These are phyloP conservation scores for Castanea mollissima DNA, from an alignment of 306 rosid genomes.

Conservation along the genomic window DNA sequence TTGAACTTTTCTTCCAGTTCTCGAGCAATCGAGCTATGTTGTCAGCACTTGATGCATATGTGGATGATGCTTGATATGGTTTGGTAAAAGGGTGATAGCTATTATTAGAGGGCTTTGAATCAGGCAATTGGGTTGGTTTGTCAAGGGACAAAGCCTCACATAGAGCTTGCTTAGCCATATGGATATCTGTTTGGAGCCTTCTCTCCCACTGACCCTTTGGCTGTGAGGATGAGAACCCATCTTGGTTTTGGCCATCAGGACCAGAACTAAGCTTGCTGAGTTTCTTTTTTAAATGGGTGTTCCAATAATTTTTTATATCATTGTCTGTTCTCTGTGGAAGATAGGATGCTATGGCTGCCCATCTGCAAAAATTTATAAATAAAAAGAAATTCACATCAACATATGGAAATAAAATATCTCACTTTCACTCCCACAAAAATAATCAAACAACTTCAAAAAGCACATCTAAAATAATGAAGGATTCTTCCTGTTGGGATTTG, in stretches of 20 bases:
- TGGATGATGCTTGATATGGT: conserved; percentile 16
- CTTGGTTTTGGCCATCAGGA: conserved; percentile 19
- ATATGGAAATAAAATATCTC: too few species aligned
- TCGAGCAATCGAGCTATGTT: conserved; percentile 72
- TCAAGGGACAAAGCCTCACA: conserved; percentile 80
- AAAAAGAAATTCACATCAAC: background rate
- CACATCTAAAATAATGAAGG: too few species aligned
- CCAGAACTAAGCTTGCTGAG: conserved; percentile 29
- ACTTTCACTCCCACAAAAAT: too few species aligned
- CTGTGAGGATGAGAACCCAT: conserved; percentile 27
- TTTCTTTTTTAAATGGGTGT: conserved; percentile 65
- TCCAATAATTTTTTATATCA: conserved; percentile 68
- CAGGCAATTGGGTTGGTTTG: conserved; percentile 23
- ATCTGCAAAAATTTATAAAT: conserved; percentile 27
- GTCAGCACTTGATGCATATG: conserved; percentile 74
- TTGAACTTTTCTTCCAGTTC: conserved; percentile 62
- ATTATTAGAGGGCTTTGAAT: conserved; percentile 33
- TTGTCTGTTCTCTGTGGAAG: conserved; percentile 70
- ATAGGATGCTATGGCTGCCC: conserved; percentile 80
- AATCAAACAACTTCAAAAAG: too few species aligned
- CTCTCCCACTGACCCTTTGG: conserved; percentile 94
- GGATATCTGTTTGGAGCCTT: conserved; percentile 85
- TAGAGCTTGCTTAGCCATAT: conserved; percentile 82
- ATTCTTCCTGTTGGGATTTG: too few species aligned
- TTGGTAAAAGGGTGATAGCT: background rate